Base-by-base conservation (phyloP, 2,329 filamentous ascomycete species). In the Alternaria arborescens region DNA sequence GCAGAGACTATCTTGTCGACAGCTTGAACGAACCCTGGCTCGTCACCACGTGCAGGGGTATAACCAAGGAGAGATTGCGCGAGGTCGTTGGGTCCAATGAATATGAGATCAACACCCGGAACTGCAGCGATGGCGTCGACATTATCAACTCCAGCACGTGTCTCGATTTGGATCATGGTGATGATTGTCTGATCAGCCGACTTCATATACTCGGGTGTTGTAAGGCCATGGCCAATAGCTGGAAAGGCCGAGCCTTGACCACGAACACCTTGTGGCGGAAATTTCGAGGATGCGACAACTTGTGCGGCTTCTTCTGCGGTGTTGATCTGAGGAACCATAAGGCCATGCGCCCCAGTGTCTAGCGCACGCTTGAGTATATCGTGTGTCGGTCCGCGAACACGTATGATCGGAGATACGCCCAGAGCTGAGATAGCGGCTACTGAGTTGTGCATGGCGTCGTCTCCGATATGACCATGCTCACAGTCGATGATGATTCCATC, bases 161-260 rank as follows among this genome's bases (percentile, higher is more conserved):
- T 90, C 78, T 91, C 88, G 53, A 91, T 90, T 74, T 90, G 88
- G 11, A 90, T 86, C 78, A 89, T 88, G 16, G 86, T 89, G 59
- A 90, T 72, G 22, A 90, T 80, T 30, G 82, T 82, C 8, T 82
- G 80, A 69, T 88, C 87, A 47, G 85, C 85, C 41, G 85, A 81
- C 66, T 86, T 82, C 52, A 87, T 81, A 64, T 88, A 88, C 61
- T 86, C 84, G 12, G 83, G 83, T 61, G 84, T 82, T 11, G 78
- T 82, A 10, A 82, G 77, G 16, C 79, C 78, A 52, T 82, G 81
- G 22, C 73, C 78, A 67, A 84, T 83, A 34, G 80, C 78, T 42
- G 82, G 81, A 61, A 87, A 85, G 6, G 85, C 85, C 16, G 85
- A 87, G 4, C 86, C 86, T 53, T 87, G 84, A 3, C 86, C 86